Base-by-base conservation (phyloP, 108 stramenopile genomes). In the Chaetoceros tenuissimus region DNA sequence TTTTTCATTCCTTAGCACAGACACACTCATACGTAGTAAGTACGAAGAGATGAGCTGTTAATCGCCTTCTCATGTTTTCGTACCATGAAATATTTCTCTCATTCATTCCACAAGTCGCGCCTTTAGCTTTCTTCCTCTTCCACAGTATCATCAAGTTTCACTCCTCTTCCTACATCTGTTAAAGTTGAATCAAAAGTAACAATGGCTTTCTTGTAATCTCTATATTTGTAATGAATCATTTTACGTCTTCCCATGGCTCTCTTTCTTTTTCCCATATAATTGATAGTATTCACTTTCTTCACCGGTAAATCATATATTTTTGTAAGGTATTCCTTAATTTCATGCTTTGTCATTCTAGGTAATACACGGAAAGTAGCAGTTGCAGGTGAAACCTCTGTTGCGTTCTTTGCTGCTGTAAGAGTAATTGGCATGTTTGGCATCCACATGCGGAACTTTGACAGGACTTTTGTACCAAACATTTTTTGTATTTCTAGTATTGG, bases 271-370 rank as follows among this genome's bases (percentile, higher is more conserved):
- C 86, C 90, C 48, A 81, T 40, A 62, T 83, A 92, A 72, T 87
- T 92, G 59, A 73, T 71, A 18, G 86, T 96, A 51, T 79, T 74
- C 24, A 96, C 93, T 59, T 94, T 87, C 46, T 69, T 67, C 3
- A 94, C 94, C 1, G 89, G 89, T 18, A 96, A 58, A 19, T 84
- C 65, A 58, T 96, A 96, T 24, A 96, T 95, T 64, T 96, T 94
- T 31, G 81, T 80, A 22, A 96, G 59, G 60, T 96, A 92, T 66
- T 96, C 94, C 55, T 87, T 86, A 46, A 96, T 84, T 78, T 96
- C 96, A 55, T 88, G 89, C 58, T 96, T 96, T 20, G 96, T 96
- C 96, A 96, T 96, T 46, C 60, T 67, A 1, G 96, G 96, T 44
- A 79, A 57, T 1, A 93, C 79, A 16, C 89, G 79, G 63, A 96